Conservation (phyloP, 148 eudicot species). For the Euryodendron excelsum region DNA sequence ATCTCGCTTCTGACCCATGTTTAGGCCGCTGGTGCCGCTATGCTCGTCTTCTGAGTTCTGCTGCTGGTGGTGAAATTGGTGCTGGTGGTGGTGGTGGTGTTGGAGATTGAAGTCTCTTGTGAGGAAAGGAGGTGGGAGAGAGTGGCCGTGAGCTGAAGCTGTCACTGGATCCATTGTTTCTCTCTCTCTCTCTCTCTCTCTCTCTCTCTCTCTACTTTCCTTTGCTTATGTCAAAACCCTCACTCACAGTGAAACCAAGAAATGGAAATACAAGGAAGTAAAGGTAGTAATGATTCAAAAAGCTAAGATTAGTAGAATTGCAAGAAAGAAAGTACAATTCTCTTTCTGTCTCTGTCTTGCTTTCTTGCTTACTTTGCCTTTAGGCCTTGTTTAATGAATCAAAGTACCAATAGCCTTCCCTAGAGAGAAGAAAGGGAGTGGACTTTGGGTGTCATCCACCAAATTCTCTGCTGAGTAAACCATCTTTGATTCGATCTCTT, state of each 20-base stretch:
- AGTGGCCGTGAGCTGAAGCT: constrained; percentile 22
- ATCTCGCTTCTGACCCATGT: constrained; percentile 35
- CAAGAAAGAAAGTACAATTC: no score
- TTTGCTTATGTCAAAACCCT: background rate
- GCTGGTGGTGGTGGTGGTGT: constrained; percentile 22
- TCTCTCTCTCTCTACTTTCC: background rate
- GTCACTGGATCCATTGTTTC: constrained; percentile 28
- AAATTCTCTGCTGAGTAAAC: background rate
- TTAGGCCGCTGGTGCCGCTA: constrained; percentile 46
- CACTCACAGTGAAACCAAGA: no score
- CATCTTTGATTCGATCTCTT: background rate
- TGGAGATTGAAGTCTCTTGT: constrained; percentile 50
- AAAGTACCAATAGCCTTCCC: constrained; percentile 6
- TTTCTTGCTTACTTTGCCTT: constrained; percentile 1
- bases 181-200: constrained; percentile 14
- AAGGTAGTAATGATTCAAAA: no score
- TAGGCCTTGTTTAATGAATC: constrained; percentile 7
- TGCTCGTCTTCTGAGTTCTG: constrained; percentile 55
- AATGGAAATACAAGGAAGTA: no score
- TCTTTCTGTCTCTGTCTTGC: background rate
- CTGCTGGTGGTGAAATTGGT: constrained; percentile 40
- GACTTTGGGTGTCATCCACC: constrained; percentile 19
- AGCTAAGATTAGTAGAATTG: no score
- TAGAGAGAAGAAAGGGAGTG: constrained; percentile 17
- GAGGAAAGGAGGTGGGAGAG: constrained; percentile 53